Evolutionary conservation across 2,329 filamentous ascomycete species (phyloP), one percentile per base, ranked within the genome.

Genomic region (Claviceps quebecensis): DNA sequence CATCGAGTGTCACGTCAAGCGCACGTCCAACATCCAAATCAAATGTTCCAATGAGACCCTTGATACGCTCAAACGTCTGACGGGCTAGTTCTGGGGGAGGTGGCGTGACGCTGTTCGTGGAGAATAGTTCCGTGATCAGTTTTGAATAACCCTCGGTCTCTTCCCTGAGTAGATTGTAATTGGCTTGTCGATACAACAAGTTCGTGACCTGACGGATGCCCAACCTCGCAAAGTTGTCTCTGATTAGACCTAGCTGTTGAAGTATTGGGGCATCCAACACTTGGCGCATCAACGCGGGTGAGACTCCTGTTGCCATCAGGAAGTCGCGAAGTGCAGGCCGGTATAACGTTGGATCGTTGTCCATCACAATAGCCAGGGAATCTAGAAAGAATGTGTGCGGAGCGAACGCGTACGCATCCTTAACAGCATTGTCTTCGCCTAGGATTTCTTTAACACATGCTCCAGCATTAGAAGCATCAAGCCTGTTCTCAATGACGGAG

Each of bases 61-160:
- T 96, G 56, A 98, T 84, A 56, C 84, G 83, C 63, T 96, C 87
- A 60, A 95, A 96, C 0, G 89, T 89, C 60, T 89, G 84, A 59
- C 86, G 82, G 2, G 91, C 87, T 38, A 86, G 77, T 55, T 88
- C 84, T 50, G 80, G 80, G 2, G 81, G 81, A n/a, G 84, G 84
- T 22, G 82, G 81, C 51, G 84, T 81, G 55, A 78, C 81, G 58
- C 83, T 83, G 60, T 86, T 87, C 0, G 86, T 94, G 7, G 88
- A 91, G 67, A 96, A 98, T 36, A 97, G 82, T 65, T 98, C 93
- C 0, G 91, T 96, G 54, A 95, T 82, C 46, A 98, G 79, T 66
- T 98, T 98, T 0, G 93, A 90, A 64, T 95, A 98, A 41, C 94
- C 93, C 68, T 98, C 93, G 0, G 88, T 88, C 67, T 98, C 93